Base-by-base conservation (phyloP, 1,284 basidiomycete species). In the Tilletia indica region DNA sequence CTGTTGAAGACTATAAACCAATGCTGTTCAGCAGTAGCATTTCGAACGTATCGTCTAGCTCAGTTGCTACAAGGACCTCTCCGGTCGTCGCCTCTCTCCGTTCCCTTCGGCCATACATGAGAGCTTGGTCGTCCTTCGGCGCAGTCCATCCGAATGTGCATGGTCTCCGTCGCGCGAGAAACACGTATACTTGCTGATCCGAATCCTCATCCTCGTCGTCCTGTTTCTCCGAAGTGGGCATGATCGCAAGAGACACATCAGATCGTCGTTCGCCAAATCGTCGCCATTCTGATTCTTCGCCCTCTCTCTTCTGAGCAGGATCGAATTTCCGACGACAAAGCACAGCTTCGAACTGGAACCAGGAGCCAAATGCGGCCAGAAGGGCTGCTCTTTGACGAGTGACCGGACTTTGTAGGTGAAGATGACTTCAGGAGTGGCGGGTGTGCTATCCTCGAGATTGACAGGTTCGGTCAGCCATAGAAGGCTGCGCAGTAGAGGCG, bases 311-410 rank as follows among this genome's bases (percentile, higher is more conserved):
- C 21, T 25, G 34, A 1, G 25, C 14, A 19, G 66, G 49, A 36
- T 36, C 48, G 51, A 34, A 25, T 14, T 67, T 36, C 42, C 25
- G 51, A 12, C 71, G 70, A 68, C 77, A 80, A 61, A 75, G 69
- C 3, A 93, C 89, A 1, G 91, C 89, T 58, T 85, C 81, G 74
- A 91, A 92, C 8, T 87, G 82, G 85, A 93, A 94, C 92, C 92
- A 94, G 0, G 91, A 84, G 19, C 92, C 92, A 75, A 94, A 91
- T 0, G 90, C 90, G 12, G 87, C 86, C 92, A 94, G 83, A 94
- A 94, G 0, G 90, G 87, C 0, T 89, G 87, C 81, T 94, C 93
- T 78, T 92, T 93, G 1, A 87, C 76, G 51, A 93, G 86, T 73
- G 91, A 92, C 47, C 92, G 90, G 56, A 92, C 86, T 84, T 90